Conservation (phyloP, 345 rosid genomes). For the Pistacia integerrima region DNA sequence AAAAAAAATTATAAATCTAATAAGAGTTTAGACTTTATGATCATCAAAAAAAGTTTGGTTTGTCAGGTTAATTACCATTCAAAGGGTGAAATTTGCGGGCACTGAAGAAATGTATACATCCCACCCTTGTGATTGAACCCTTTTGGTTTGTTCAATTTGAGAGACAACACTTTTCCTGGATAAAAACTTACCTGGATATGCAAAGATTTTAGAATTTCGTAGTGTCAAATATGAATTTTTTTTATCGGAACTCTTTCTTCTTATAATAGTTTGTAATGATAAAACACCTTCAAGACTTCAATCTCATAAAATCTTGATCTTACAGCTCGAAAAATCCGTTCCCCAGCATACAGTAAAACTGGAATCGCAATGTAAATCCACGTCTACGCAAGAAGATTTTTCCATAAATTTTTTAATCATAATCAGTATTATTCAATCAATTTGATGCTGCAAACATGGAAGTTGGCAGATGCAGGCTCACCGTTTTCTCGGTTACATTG, state of each 20-base stretch:
- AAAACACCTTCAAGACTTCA: conserved; percentile 38
- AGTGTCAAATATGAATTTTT: too few relatives aligned
- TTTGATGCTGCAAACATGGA: not conserved
- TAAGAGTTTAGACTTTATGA: not conserved
- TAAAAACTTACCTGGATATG: conserved; percentile 42
- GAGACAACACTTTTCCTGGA: conserved; percentile 52
- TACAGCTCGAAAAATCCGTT: conserved; percentile 44
- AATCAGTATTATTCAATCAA: too few relatives aligned
- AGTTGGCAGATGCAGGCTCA: conserved; percentile 11
- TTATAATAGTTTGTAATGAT: not conserved
- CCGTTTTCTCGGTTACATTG: conserved; percentile 45
- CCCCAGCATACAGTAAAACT: conserved; percentile 49
- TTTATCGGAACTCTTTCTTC: not conserved
- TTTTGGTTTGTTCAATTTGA: conserved; percentile 42
- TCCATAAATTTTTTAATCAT: too few relatives aligned
- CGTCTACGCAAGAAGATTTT: conserved; percentile 38
- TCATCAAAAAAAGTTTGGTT: not conserved
- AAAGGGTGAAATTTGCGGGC: conserved; percentile 56
- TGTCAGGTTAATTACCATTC: conserved; percentile 45
- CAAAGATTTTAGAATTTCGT: too few relatives aligned
- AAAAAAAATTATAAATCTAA: not conserved
- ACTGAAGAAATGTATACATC: conserved; percentile 51
- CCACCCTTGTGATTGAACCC: conserved; percentile 53
- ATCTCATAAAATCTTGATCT: conserved; percentile 42
- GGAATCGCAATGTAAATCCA: conserved; percentile 64